Conservation (phyloP, 805 yeast species). For the Suhomyces xylopsoci region DNA sequence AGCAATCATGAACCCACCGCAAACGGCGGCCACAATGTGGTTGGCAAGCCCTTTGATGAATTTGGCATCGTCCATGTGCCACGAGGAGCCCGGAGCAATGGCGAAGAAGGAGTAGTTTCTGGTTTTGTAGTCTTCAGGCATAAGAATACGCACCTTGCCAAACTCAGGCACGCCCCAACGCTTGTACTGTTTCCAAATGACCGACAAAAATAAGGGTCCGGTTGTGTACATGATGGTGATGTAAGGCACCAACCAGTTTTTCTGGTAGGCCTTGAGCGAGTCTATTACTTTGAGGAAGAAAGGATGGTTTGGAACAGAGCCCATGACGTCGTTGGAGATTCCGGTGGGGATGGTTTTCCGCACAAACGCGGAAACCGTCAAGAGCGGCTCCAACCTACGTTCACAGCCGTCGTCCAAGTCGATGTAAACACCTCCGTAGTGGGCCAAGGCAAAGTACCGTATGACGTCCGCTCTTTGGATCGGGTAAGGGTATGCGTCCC, state of each 20-base stretch:
- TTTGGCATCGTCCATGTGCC: conserved; percentile 89
- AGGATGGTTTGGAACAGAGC: conserved; percentile 82
- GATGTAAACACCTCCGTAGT: conserved; percentile 86
- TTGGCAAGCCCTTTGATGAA: conserved; percentile 69
- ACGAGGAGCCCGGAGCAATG: conserved; percentile 79
- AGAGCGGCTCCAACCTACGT: conserved; percentile 72
- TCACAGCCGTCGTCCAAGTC: conserved; percentile 90
- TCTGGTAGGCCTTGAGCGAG: conserved; percentile 54
- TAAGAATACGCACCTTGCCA: conserved; percentile 63
- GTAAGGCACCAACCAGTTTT: conserved; percentile 82
- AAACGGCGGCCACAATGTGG: conserved; percentile 69
- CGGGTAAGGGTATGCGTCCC: conserved; percentile 73
- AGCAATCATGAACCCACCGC: conserved; percentile 66
- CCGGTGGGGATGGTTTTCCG: conserved; percentile 89
- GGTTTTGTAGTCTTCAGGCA: conserved; percentile 70
- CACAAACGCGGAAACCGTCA: conserved; percentile 80
- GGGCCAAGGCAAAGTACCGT: conserved; percentile 76
- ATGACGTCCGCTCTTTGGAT: conserved; percentile 91
- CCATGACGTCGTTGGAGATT: conserved; percentile 90
- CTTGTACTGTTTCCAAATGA: conserved; percentile 83
- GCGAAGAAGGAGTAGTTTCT: conserved; percentile 63
- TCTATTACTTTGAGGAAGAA: conserved; percentile 72
- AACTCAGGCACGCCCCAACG: conserved; percentile 71
- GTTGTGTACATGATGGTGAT: conserved; percentile 91
- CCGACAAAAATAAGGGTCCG: conserved; percentile 84